Evolutionary conservation across 345 rosid species (phyloP), one percentile per base, ranked within the genome.

Genomic region (Syzygium grande): DNA sequence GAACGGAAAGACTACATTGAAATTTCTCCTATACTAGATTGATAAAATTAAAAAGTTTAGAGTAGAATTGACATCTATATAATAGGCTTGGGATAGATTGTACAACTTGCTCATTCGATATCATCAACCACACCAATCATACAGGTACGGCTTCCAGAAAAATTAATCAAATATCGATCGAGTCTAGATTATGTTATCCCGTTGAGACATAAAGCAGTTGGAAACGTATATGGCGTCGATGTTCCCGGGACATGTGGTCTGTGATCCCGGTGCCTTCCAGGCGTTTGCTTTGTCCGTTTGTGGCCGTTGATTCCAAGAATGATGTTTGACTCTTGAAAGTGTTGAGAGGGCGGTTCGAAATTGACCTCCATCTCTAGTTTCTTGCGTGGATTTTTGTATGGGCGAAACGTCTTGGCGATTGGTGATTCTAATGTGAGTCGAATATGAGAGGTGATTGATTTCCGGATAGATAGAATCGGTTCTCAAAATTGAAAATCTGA

Each of bases 21-120:
- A 15, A 2, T 4, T 8, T 3, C 5, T 4, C 17, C 16, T n/a
- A 61, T 27, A 12, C 11, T 11, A 59, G 11, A 27, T 11, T 59
- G 13, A n/a, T 4, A 59, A 59, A 29, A 29, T 1, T 7, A 15
- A 30, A 7, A 68, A 17, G 2, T 16, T 34, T 9, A 30, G 0
- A 0, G 2, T 0, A 9, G 0, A n/a, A 61, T 6, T 61, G 34
- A n/a, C 15, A 61, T 58, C 1, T 0, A 0, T 4, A 56, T 9
- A 9, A 55, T 55, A 22, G 23, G 0, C 23, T 58, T 58, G 25
- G 5, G 0, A 29, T 3, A 15, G 19, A n/a, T 14, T 29, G 4
- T 4, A 16, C 1, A 34, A 19, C 17, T 34, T 34, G 3, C 17
- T 16, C 43, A 19, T 2, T 4, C 1, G 79, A 68, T 68, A 30